Conservation (phyloP, 2,329 filamentous ascomycete species). For the Alternaria brassicae region DNA sequence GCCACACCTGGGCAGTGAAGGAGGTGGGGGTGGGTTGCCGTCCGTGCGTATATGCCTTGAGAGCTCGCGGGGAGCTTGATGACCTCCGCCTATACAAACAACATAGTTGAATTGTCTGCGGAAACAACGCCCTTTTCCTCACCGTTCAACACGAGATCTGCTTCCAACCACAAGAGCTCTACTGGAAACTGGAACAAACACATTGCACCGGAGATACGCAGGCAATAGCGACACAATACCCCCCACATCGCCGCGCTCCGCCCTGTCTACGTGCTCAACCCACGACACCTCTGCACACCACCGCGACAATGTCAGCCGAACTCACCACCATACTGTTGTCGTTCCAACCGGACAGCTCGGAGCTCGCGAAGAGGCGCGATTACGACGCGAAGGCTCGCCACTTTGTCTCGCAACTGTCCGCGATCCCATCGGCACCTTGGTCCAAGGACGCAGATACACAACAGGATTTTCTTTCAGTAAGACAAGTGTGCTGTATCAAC, state of each 20-base stretch:
- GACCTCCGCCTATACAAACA: conserved; percentile 12
- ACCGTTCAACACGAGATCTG: neutral
- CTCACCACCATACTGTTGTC: conserved; percentile 36
- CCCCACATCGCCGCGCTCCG: conserved; percentile 29
- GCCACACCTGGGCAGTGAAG: conserved; percentile 19
- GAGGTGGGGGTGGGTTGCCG: conserved; percentile 16
- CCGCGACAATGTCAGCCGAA: conserved; percentile 40
- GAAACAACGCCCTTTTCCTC: neutral
- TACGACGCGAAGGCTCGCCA: conserved; percentile 49
- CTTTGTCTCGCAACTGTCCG: conserved; percentile 47
- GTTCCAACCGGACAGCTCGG: conserved; percentile 46
- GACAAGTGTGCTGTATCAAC: neutral
- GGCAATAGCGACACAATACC: conserved; percentile 17
- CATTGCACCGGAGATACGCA: neutral
- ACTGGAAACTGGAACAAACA: neutral
- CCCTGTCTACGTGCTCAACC: conserved; percentile 12
- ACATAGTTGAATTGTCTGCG: conserved; percentile 18
- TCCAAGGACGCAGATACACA: conserved; percentile 48
- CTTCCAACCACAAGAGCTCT: neutral
- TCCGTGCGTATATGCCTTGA: conserved; percentile 35
- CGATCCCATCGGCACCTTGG: conserved; percentile 43
- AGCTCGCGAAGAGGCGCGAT: conserved; percentile 45
- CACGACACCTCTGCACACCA: conserved; percentile 5
- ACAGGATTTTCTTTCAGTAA: conserved; percentile 51
- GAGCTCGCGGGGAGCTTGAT: conserved; percentile 35